Evolutionary conservation across 2,329 filamentous ascomycete species (phyloP).

Genomic region (Monosporascus sp.): DNA sequence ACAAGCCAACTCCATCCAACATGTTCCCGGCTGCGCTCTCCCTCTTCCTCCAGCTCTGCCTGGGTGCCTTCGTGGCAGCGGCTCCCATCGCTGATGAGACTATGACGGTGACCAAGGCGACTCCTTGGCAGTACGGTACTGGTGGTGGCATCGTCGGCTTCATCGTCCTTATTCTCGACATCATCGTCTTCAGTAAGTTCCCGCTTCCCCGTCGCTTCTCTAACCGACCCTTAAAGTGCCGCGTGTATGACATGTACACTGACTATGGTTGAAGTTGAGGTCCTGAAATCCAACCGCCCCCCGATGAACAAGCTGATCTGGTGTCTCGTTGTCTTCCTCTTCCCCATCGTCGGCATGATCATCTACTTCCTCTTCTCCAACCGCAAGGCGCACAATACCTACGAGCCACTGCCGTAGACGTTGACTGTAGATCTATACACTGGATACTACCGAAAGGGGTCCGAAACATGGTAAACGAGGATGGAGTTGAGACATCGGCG

Average conservation of each 20-base stretch:
- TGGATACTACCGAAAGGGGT: too few relatives aligned
- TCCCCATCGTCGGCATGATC: constrained; percentile 56
- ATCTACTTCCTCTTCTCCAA: constrained; percentile 63
- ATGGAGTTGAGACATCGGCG: neutral
- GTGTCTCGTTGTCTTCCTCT: constrained; percentile 59
- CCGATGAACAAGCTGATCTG: constrained; percentile 54
- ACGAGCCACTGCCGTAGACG: constrained; percentile 42
- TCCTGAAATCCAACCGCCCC: constrained; percentile 58
- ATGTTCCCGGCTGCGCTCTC: constrained; percentile 32
- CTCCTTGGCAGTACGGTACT: constrained; percentile 54
- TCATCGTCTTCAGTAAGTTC: constrained; percentile 56
- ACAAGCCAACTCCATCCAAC: neutral
- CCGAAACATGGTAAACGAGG: neutral
- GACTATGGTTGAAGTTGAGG: constrained; percentile 44
- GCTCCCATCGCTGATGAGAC: constrained; percentile 38
- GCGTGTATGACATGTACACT: neutral
- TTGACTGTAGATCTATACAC: neutral
- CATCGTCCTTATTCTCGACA: constrained; percentile 55
- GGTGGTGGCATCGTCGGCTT: constrained; percentile 58
- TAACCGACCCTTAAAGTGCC: neutral
- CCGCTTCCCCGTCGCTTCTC: neutral
- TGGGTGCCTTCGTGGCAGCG: constrained; percentile 44
- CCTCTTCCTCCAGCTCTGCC: constrained; percentile 47
- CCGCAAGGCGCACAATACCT: constrained; percentile 50
- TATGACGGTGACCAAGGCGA: constrained; percentile 29